These are phyloP conservation scores for Lepidopterella palustris DNA, from an alignment of 495 filamentous ascomycete species.

Conservation along the genomic window DNA sequence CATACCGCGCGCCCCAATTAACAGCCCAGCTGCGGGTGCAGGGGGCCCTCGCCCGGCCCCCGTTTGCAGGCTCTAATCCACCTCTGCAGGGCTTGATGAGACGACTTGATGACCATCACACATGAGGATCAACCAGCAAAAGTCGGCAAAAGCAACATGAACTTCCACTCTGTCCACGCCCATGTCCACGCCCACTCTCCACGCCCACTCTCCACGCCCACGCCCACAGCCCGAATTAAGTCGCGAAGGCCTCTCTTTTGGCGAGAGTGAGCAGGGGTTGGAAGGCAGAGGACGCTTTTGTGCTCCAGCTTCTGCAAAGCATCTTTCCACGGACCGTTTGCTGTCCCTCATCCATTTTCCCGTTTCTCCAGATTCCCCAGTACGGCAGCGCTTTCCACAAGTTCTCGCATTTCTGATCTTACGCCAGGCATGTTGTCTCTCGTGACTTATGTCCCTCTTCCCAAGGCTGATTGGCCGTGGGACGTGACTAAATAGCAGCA, in stretches of 20 bases:
- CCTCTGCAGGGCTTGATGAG: background rate
- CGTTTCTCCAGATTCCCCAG: too few relatives aligned
- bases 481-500: conserved; percentile 22
- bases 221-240: background rate
- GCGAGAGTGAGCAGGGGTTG: background rate
- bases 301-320: background rate
- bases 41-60: background rate
- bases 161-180: too few relatives aligned
- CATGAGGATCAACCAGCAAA: background rate
- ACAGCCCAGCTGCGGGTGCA: background rate
- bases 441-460: background rate
- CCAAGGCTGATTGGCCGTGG: conserved; percentile 9
- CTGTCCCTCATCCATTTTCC: too few relatives aligned
- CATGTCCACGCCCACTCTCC: too few relatives aligned
- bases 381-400: too few relatives aligned
- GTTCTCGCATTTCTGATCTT: background rate
- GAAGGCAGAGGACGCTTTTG: background rate
- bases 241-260: background rate
- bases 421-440: background rate
- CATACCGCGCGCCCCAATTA: background rate
- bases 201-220: background rate
- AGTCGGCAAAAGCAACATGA: background rate
- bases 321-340: too few relatives aligned
- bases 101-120: background rate
- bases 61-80: background rate